These are phyloP conservation scores for Cercis canadensis DNA, from an alignment of 306 rosid genomes.

Conservation along the genomic window DNA sequence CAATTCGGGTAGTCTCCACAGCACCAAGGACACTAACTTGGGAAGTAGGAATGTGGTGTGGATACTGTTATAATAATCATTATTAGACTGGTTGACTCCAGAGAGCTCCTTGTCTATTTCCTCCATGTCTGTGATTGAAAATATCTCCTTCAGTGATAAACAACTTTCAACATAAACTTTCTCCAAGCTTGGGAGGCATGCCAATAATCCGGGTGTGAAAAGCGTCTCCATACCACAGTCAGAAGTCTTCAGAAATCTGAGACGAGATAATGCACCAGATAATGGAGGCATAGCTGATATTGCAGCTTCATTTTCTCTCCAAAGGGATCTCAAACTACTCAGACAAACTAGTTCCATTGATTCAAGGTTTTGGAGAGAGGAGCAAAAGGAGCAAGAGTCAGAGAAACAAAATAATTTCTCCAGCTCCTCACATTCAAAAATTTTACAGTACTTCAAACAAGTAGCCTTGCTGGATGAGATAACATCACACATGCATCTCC, in stretches of 20 bases:
- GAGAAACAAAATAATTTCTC: slow-evolving; percentile 9
- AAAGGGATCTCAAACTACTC: not conserved
- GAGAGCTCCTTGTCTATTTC: not conserved
- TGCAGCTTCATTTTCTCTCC: not conserved
- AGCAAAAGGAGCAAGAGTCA: not conserved
- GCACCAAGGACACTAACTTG: not conserved
- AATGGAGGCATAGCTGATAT: too few species aligned
- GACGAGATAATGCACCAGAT: not conserved
- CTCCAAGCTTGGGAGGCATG: not conserved
- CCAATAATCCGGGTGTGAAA: not conserved
- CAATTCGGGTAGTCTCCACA: not conserved
- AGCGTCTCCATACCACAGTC: slow-evolving; percentile 9
- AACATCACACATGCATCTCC: slow-evolving; percentile 11
- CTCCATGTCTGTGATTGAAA: not conserved
- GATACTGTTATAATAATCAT: too few species aligned
- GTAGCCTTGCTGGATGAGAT: not conserved
- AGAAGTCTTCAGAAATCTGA: not conserved
- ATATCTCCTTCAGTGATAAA: slow-evolving; percentile 1
- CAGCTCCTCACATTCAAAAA: not conserved
- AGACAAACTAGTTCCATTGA: not conserved
- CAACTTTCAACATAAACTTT: not conserved
- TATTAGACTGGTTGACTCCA: not conserved
- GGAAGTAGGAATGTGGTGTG: not conserved
- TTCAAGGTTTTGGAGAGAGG: slow-evolving; percentile 9
- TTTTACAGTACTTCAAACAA: not conserved